phyloP scores from a whole-genome alignment of 805 yeast genomes.

The Pichia thaimueangensis region DNA sequence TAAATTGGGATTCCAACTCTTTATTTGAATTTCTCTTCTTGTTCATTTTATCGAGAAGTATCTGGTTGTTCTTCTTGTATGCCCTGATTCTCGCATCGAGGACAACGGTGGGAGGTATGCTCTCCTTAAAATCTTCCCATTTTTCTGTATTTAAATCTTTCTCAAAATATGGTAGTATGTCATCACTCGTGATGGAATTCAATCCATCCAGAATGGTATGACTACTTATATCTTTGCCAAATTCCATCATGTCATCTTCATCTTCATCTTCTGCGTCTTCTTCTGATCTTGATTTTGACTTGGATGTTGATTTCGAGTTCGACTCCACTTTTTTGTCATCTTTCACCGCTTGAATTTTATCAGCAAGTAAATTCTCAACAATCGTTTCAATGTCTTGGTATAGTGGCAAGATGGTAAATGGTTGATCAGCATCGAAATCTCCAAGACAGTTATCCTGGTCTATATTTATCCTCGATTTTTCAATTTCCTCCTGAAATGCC shows the following conservation, averaged over 20 bases:
- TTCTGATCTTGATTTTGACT: not conserved
- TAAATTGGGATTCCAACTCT: constrained; percentile 67
- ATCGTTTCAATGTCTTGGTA: constrained; percentile 44
- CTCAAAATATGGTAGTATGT: constrained; percentile 8
- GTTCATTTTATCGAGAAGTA: constrained; percentile 46
- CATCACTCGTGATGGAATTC: constrained; percentile 13
- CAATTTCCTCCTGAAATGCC: constrained; percentile 39
- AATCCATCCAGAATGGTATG: constrained; percentile 3
- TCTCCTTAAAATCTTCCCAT: constrained; percentile 13
- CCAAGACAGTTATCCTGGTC: constrained; percentile 39
- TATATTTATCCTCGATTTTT: constrained; percentile 27
- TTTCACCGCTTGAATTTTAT: not conserved
- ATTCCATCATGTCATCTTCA: not conserved
- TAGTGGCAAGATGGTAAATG: constrained; percentile 65
- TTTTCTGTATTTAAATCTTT: constrained; percentile 7
- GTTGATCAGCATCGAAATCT: constrained; percentile 82
- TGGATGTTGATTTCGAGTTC: not conserved
- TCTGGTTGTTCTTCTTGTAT: constrained; percentile 61
- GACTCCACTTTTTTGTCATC: not conserved
- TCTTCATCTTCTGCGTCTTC: not conserved
- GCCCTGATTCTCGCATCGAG: constrained; percentile 77
- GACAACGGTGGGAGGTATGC: constrained; percentile 43
- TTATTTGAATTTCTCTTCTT: constrained; percentile 48
- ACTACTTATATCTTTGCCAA: not conserved
- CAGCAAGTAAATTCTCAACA: constrained; percentile 3